Conservation (phyloP, 805 yeast genomes). For the Ogataea zsoltii region DNA sequence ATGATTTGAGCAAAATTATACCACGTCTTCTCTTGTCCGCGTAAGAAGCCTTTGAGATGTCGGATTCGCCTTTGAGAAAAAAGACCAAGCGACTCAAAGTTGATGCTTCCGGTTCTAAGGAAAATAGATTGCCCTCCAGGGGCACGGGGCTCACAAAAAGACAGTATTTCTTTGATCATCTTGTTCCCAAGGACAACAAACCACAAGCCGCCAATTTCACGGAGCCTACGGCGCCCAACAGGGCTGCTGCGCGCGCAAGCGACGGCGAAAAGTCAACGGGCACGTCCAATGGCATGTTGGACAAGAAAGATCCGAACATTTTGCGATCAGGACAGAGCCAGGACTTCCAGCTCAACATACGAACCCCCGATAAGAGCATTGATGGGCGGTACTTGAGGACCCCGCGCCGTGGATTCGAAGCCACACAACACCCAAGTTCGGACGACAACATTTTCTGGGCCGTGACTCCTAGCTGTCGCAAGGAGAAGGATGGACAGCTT, state of each 20-base stretch:
- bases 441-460: slow-evolving; percentile 44
- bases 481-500: slow-evolving; percentile 12
- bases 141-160: slow-evolving; percentile 2
- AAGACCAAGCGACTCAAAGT: slow-evolving; percentile 7
- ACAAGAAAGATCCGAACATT: slow-evolving; percentile 24
- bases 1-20: not conserved
- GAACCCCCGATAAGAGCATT: slow-evolving; percentile 22
- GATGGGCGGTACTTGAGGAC: slow-evolving; percentile 2
- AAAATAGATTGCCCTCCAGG: slow-evolving; percentile 8
- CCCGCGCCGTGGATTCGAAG: slow-evolving; percentile 8
- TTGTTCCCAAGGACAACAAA: slow-evolving; percentile 6
- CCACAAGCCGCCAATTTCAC: slow-evolving; percentile 4
- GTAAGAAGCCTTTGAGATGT: not conserved
- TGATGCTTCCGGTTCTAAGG: slow-evolving; percentile 5
- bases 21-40: not conserved
- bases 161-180: slow-evolving; percentile 13
- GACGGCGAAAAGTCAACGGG: not conserved
- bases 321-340: slow-evolving; percentile 10
- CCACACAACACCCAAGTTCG: slow-evolving; percentile 30
- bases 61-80: slow-evolving; percentile 10
- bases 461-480: slow-evolving; percentile 36
- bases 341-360: slow-evolving; percentile 21
- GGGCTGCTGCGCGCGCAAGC: not conserved
- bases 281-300: slow-evolving; percentile 4
- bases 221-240: slow-evolving; percentile 9